Base-by-base conservation (phyloP, 1,284 basidiomycete species). In the Pascua sp. region DNA sequence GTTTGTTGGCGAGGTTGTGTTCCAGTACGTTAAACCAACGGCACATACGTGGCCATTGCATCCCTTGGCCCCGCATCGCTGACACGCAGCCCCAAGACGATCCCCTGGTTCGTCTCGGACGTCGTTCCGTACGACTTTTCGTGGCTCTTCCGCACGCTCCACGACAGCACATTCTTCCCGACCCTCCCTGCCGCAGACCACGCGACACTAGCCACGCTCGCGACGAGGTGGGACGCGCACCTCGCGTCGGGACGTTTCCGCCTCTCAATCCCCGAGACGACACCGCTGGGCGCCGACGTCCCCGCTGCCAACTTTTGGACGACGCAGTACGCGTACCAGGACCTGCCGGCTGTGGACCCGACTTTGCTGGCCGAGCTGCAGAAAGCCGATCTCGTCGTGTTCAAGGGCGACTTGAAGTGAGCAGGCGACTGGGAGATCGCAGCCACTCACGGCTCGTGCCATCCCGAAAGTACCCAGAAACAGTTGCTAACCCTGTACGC, bases 361-460 rank as follows among this genome's bases (percentile, higher is more conserved):
- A 79, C 78, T 18, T 76, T 95, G 10, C 84, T 86, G 68, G 67
- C 77, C 2, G 79, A 81, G 53, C 75, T 98, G 51, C 79, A 81
- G 52, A 79, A 79, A 42, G 88, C 89, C 59, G 83, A 83, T 11
- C 79, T 98, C 12, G 93, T 97, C 7, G 84, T 98, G 57, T 96
- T 98, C 81, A 98, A 98, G 81, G 94, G 94, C 15, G 93, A 96
- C 79, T 79, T 96, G 47, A 94, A 94, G 86, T 90, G 59, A 75
- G 84, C 78, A 9, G 32, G 17, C 45, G 37, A 5, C 43, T 49
- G 32, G 8, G 16, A 18, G 17, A 42, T 38, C 37, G 18, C 42
- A 15, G 4, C 3, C 24, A 32, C 24, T 32, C 24, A 32, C 24
- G 7, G 41, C 41, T 47, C n/a, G 36, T 36, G 47, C 15, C 37